These are phyloP conservation scores for Citrus reticulata DNA, from an alignment of 345 rosid species.

Conservation along the genomic window DNA sequence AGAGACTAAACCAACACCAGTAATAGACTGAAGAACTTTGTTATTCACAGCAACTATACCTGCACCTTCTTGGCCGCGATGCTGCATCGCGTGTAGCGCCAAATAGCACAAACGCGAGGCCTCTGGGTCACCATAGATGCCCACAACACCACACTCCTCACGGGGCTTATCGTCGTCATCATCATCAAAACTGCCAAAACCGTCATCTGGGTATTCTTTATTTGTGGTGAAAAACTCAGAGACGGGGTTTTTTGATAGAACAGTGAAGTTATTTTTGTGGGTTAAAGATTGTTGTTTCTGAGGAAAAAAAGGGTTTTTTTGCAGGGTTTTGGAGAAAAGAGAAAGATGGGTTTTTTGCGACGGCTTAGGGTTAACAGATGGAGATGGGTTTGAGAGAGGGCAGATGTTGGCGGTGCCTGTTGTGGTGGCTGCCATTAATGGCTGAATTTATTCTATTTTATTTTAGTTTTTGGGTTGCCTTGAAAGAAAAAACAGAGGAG, in stretches of 20 bases:
- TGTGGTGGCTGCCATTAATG: conserved; percentile 35
- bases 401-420: conserved; percentile 13
- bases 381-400: conserved; percentile 9
- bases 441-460: background rate
- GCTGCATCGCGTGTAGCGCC: conserved; percentile 94
- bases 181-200: conserved; percentile 10
- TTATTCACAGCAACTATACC: conserved; percentile 84
- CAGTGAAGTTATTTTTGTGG: conserved; percentile 17
- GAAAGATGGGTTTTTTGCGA: conserved; percentile 13
- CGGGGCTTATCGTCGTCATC: conserved; percentile 75
- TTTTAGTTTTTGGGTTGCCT: too few species aligned
- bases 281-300: background rate
- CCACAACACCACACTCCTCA: conserved; percentile 98
- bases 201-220: conserved; percentile 16
- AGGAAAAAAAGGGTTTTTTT: conserved; percentile 33
- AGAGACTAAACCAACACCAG: conserved; percentile 93
- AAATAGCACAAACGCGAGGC: conserved; percentile 88
- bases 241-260: conserved; percentile 44
- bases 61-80: conserved; percentile 99
- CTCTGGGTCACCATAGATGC: conserved; percentile 87
- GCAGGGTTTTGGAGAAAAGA: conserved; percentile 37
- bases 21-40: conserved; percentile 71
- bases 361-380: conserved; percentile 23
- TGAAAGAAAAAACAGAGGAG: background rate
- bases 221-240: conserved; percentile 18